phyloP scores from a whole-genome alignment of 116 monocot species.

The Papilionanthe hybrid region DNA sequence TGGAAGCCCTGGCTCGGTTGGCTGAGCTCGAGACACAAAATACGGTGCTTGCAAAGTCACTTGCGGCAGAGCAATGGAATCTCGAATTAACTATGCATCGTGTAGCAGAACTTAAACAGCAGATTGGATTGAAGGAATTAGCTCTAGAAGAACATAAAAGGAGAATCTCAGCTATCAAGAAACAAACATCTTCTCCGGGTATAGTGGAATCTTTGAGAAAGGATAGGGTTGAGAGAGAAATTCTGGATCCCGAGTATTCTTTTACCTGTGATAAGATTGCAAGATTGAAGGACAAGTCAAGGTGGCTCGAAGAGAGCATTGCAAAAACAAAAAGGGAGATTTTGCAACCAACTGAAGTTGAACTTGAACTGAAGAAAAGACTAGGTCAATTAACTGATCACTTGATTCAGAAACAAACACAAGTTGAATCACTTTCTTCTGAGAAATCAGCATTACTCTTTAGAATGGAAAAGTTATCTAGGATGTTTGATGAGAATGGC shows the following conservation, averaged over 20 bases:
- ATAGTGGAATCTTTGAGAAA: conserved; percentile 38
- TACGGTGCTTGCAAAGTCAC: conserved; percentile 65
- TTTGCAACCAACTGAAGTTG: conserved; percentile 61
- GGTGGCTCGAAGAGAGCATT: conserved; percentile 62
- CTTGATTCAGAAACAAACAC: conserved; percentile 92
- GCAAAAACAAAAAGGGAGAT: conserved; percentile 46
- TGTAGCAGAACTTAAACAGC: conserved; percentile 47
- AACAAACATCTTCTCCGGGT: conserved; percentile 14
- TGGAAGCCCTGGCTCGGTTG: conserved; percentile 75
- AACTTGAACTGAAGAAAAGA: conserved; percentile 70
- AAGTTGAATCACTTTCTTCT: conserved; percentile 86
- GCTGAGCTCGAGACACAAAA: conserved; percentile 78
- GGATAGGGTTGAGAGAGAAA: conserved; percentile 40
- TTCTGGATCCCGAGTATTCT: conserved; percentile 62
- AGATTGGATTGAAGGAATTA: conserved; percentile 51
- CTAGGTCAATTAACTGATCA: conserved; percentile 81
- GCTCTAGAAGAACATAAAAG: conserved; percentile 39
- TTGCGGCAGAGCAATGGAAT: conserved; percentile 73
- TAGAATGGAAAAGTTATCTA: conserved; percentile 61
- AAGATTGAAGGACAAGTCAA: conserved; percentile 62
- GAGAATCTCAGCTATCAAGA: conserved; percentile 33
- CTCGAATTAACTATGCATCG: conserved; percentile 56
- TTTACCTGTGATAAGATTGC: conserved; percentile 47
- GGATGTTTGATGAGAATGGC: conserved; percentile 45
- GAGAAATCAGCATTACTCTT: conserved; percentile 75